Percentiles rank a stretch among this genome's conserved stretches.
Conservation (phyloP, 495 filamentous ascomycete species). For the Xylaria grammica region DNA sequence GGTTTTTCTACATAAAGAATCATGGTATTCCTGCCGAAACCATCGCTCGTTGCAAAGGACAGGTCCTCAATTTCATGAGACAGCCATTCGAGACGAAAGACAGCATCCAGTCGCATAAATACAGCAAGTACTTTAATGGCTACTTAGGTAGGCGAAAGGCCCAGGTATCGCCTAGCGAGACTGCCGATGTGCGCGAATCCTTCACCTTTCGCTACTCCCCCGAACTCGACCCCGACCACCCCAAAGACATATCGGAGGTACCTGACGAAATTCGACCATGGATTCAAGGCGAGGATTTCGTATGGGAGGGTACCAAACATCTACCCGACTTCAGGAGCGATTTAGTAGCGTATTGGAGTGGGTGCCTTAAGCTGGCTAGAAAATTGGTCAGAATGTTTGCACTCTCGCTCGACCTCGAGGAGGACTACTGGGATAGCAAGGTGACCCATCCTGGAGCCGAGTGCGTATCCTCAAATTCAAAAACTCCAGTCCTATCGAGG, state of each 20-base stretch:
- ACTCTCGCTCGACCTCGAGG: slow-evolving; percentile 52
- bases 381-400: slow-evolving; percentile 56
- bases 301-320: slow-evolving; percentile 49
- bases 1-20: slow-evolving; percentile 63
- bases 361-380: slow-evolving; percentile 52
- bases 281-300: slow-evolving; percentile 50
- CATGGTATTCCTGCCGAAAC: slow-evolving; percentile 56
- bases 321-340: slow-evolving; percentile 54
- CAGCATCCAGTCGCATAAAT: slow-evolving; percentile 32
- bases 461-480: slow-evolving; percentile 1
- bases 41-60: slow-evolving; percentile 49
- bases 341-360: slow-evolving; percentile 52
- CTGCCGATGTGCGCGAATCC: slow-evolving; percentile 45
- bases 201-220: slow-evolving; percentile 54
- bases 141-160: slow-evolving; percentile 37
- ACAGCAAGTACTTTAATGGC: slow-evolving; percentile 38
- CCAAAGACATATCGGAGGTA: slow-evolving; percentile 38
- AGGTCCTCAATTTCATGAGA: slow-evolving; percentile 53
- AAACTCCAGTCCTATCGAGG: background rate
- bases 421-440: slow-evolving; percentile 57
- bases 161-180: slow-evolving; percentile 45
- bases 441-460: slow-evolving; percentile 57
- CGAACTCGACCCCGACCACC: slow-evolving; percentile 49
- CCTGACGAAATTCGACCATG: slow-evolving; percentile 43
- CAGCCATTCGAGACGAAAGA: slow-evolving; percentile 53